These are phyloP conservation scores for Solanum paucissectum DNA, from an alignment of 257 asterid genomes.

Conservation along the genomic window DNA sequence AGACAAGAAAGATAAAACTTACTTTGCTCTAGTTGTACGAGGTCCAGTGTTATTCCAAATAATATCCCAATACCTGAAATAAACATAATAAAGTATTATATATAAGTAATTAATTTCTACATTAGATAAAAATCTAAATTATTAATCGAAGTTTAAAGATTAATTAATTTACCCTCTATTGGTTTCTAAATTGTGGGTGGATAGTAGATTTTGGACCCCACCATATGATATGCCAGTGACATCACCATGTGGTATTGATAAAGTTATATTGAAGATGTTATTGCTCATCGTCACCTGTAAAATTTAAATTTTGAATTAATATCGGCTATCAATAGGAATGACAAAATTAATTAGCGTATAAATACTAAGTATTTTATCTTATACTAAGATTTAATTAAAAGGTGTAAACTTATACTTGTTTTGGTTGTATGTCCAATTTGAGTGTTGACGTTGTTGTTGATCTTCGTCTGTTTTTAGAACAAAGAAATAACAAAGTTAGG, in stretches of 20 bases:
- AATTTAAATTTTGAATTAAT: neutral
- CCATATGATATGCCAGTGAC: conserved; percentile 24
- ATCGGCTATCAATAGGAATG: fast-evolving
- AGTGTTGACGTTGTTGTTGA: neutral
- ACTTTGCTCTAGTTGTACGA: no score
- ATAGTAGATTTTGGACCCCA: conserved; percentile 41
- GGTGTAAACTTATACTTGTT: neutral
- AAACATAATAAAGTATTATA: neutral
- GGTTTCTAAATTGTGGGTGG: conserved; percentile 10
- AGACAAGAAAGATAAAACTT: no score
- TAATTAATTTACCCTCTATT: conserved; percentile 34
- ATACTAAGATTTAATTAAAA: no score
- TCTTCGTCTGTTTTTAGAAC: neutral
- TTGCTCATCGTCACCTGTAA: conserved; percentile 32
- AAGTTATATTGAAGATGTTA: conserved; percentile 25
- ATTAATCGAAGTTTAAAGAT: neutral
- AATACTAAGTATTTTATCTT: no score
- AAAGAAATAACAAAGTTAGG: neutral
- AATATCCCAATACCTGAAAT: conserved; percentile 44
- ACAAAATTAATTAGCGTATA: neutral
- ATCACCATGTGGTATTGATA: conserved; percentile 33
- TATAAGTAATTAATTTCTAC: neutral
- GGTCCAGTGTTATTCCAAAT: conserved; percentile 7
- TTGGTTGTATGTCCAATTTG: neutral
- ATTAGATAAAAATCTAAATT: neutral